Conservation (phyloP, 371 early-diverging fungal species). For the Saksenaea vasiformis region DNA sequence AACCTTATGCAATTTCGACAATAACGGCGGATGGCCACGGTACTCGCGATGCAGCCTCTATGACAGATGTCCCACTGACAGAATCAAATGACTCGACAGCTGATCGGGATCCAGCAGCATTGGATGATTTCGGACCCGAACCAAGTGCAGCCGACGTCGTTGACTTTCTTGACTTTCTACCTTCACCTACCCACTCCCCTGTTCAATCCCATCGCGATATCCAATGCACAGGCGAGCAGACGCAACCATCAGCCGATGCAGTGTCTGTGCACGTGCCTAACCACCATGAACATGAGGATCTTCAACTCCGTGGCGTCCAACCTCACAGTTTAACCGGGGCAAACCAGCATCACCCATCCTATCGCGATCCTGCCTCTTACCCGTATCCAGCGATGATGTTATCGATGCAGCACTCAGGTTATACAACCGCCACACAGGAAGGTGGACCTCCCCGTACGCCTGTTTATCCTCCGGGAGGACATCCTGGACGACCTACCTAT, state of each 20-base stretch:
- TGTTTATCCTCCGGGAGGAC: neutral
- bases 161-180: constrained; percentile 51
- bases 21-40: constrained; percentile 59
- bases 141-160: constrained; percentile 57
- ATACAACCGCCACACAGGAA: neutral
- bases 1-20: constrained; percentile 32
- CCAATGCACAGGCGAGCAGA: neutral
- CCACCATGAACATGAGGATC: neutral
- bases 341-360: neutral
- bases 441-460: neutral
- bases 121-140: constrained; percentile 39
- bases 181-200: constrained; percentile 53
- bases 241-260: neutral
- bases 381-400: neutral
- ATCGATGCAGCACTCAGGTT: neutral
- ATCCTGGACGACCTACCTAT: neutral
- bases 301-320: neutral
- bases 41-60: constrained; percentile 36
- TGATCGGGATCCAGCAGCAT: neutral
- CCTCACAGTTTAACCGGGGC: neutral
- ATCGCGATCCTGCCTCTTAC: neutral
- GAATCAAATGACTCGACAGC: neutral
- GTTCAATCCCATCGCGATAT: neutral
- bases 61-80: constrained; percentile 4
- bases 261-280: neutral